Evolutionary conservation across 345 rosid genomes (phyloP).

Genomic region (Syzygium jambos): DNA sequence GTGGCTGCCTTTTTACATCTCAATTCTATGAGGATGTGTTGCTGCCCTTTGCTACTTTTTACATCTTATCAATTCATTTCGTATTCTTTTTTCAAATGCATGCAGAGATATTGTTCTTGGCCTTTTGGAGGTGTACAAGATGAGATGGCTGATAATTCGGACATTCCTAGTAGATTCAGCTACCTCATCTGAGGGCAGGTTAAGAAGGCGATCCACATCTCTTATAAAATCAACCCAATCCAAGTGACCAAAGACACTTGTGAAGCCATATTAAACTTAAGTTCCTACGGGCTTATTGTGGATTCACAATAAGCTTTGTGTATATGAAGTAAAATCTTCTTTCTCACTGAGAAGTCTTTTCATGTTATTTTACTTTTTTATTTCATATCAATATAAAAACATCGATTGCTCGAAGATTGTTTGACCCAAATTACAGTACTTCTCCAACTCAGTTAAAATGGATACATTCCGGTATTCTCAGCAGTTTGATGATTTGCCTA

Average conservation of each 20-base stretch:
- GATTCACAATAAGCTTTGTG: neutral
- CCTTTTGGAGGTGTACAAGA: neutral
- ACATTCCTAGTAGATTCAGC: neutral
- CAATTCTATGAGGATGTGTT: neutral
- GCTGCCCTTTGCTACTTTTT: neutral
- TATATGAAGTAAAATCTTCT: neutral
- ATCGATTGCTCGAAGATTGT: neutral
- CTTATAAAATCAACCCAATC: neutral
- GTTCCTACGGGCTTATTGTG: neutral
- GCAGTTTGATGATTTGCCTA: neutral
- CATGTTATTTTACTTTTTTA: neutral
- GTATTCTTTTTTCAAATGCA: neutral
- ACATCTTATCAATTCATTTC: neutral
- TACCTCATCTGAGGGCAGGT: neutral
- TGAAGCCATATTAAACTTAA: neutral
- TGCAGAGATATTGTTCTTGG: neutral
- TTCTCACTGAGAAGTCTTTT: neutral
- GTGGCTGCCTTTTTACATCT: neutral
- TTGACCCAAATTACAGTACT: neutral
- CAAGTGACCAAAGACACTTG: neutral
- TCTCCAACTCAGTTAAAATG: neutral
- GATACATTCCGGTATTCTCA: neutral
- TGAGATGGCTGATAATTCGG: neutral
- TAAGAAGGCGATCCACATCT: neutral
- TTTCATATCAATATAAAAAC: neutral